A percentile compares a stretch with the other conserved stretches of the same genome.
Evolutionary conservation across 345 rosid species (phyloP).

Genomic region (Eucalyptus virginea): DNA sequence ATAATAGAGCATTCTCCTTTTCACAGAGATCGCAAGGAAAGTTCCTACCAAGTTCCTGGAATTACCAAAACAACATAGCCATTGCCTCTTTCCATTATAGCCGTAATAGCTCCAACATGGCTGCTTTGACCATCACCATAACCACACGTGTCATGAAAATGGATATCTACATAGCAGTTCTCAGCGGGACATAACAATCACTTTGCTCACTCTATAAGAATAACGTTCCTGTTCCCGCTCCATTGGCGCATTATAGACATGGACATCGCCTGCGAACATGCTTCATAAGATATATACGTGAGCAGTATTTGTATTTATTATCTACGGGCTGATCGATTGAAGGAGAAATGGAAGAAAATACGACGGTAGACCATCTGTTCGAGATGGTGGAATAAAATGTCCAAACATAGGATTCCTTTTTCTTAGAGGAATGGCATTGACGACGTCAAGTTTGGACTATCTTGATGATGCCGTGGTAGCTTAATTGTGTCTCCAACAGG

Average conservation of each 20-base stretch:
- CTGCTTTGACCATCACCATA: neutral
- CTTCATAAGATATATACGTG: too few species aligned
- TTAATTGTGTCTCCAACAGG: neutral
- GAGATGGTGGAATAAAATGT: neutral
- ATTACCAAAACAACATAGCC: neutral
- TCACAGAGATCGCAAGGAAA: neutral
- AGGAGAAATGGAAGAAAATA: neutral
- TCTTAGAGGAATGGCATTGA: neutral
- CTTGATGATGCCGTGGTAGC: neutral
- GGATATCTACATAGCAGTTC: neutral
- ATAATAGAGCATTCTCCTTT: neutral
- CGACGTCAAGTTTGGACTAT: neutral
- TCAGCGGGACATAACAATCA: neutral
- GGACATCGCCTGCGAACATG: neutral
- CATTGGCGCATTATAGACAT: neutral
- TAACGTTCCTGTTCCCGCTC: neutral
- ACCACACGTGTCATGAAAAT: neutral
- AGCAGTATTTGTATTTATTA: too few species aligned
- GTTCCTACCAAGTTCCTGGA: neutral
- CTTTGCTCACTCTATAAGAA: neutral
- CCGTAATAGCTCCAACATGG: neutral
- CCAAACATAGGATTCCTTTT: neutral
- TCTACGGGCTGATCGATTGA: too few species aligned
- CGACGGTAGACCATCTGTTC: neutral
- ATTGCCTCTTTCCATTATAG: neutral